Evolutionary conservation across 2,329 filamentous ascomycete species (phyloP).

Genomic region (Hypoxylon sp.): DNA sequence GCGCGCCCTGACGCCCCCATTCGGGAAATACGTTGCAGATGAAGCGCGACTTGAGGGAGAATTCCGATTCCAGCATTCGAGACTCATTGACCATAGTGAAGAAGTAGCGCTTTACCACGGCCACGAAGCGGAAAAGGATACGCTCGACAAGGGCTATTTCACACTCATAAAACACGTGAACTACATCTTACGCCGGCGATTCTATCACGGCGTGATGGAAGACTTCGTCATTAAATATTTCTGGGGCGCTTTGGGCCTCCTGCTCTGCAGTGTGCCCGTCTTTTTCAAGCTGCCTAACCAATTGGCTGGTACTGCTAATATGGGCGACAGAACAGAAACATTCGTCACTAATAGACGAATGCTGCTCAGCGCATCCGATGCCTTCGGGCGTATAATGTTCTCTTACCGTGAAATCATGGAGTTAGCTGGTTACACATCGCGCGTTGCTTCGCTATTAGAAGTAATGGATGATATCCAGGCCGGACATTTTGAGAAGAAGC

Average conservation of each 20-base stretch:
- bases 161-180: slow-evolving; percentile 99
- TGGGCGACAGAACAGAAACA: slow-evolving; percentile 80
- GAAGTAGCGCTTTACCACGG: slow-evolving; percentile 94
- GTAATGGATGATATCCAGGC: slow-evolving; percentile 95
- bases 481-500: slow-evolving; percentile 95
- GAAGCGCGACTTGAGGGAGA: slow-evolving; percentile 95
- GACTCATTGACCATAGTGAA: slow-evolving; percentile 95
- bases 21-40: slow-evolving; percentile 97
- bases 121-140: slow-evolving; percentile 95
- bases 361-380: slow-evolving; percentile 92
- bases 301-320: slow-evolving; percentile 66
- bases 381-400: slow-evolving; percentile 96
- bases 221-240: slow-evolving; percentile 99
- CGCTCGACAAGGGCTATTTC: slow-evolving; percentile 97
- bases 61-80: slow-evolving; percentile 94
- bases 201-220: slow-evolving; percentile 99
- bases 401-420: slow-evolving; percentile 98
- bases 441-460: slow-evolving; percentile 89
- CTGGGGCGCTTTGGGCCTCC: slow-evolving; percentile 92
- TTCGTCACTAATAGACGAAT: slow-evolving; percentile 96
- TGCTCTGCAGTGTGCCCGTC: slow-evolving; percentile 94
- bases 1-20: slow-evolving; percentile 94
- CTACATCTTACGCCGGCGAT: slow-evolving; percentile 87
- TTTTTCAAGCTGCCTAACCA: slow-evolving; percentile 92
- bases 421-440: slow-evolving; percentile 92